A percentile compares a stretch with the other conserved stretches of the same genome.
Conservation (phyloP, 2,329 filamentous ascomycete species). For the Nigrospora osmanthi region DNA sequence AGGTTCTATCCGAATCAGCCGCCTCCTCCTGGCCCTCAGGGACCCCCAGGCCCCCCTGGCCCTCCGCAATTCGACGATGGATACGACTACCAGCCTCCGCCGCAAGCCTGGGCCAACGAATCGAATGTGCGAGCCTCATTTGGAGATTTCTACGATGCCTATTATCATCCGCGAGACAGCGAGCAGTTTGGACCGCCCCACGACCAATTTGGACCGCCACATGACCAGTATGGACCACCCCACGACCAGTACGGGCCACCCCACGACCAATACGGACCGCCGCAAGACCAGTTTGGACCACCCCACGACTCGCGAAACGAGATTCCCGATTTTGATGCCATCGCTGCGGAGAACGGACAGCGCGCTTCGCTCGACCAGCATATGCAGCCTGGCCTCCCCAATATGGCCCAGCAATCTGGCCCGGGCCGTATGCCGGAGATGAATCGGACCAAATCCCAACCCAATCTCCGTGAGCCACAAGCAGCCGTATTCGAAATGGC, state of each 20-base stretch:
- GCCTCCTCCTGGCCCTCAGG: slow-evolving; percentile 23
- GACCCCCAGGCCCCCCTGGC: slow-evolving; percentile 1
- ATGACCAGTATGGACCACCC: slow-evolving; percentile 18
- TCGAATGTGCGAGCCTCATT: slow-evolving; percentile 27
- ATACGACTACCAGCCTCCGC: slow-evolving; percentile 11
- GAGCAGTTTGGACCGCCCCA: background rate
- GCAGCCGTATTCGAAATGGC: slow-evolving; percentile 70
- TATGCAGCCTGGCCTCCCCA: slow-evolving; percentile 28
- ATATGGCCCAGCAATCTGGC: slow-evolving; percentile 32
- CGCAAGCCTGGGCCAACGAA: slow-evolving; percentile 26
- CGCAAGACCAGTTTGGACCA: background rate
- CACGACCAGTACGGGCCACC: background rate
- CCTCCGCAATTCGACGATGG: slow-evolving; percentile 1
- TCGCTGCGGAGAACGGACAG: slow-evolving; percentile 18
- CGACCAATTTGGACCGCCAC: background rate
- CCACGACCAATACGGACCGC: too few species aligned
- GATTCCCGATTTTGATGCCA: slow-evolving; percentile 36
- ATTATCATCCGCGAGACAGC: slow-evolving; percentile 34
- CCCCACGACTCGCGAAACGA: slow-evolving; percentile 16
- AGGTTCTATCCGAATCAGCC: slow-evolving; percentile 40
- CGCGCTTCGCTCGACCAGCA: slow-evolving; percentile 40
- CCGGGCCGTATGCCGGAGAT: slow-evolving; percentile 45
- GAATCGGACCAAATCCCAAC: slow-evolving; percentile 58
- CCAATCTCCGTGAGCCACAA: slow-evolving; percentile 55
- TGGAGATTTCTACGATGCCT: slow-evolving; percentile 47